phyloP scores from a whole-genome alignment of 257 asterid genomes.

The Solanum piurae region DNA sequence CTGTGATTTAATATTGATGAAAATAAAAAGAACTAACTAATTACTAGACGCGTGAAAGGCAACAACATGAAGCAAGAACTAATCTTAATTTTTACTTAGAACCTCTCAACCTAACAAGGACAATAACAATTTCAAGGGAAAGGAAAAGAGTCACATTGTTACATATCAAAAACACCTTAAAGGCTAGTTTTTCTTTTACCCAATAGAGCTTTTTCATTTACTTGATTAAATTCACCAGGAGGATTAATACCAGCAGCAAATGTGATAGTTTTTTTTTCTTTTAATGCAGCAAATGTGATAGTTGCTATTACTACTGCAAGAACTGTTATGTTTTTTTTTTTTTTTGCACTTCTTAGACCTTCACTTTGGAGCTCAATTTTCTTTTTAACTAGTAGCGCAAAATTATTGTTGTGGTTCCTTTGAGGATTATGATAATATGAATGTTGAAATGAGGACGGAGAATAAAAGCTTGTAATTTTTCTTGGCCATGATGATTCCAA shows the following conservation, averaged over 20 bases:
- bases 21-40: too few relatives aligned
- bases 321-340: conserved; percentile 1
- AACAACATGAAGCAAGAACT: too few relatives aligned
- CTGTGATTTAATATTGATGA: too few relatives aligned
- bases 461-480: not conserved
- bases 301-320: conserved; percentile 41
- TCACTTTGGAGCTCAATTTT: conserved; percentile 33
- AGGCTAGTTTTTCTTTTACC: conserved; percentile 13
- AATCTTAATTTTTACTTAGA: too few relatives aligned
- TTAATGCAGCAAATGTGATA: conserved; percentile 26
- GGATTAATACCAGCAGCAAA: conserved; percentile 47
- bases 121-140: conserved; percentile 33
- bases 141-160: conserved; percentile 36
- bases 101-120: conserved; percentile 19
- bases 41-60: too few relatives aligned
- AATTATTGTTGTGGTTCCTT: conserved; percentile 3
- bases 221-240: conserved; percentile 37
- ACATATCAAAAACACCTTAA: conserved; percentile 36
- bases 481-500: not conserved
- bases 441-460: conserved; percentile 1
- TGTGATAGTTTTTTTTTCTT: conserved; percentile 10
- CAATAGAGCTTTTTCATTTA: conserved; percentile 14
- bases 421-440: not conserved
- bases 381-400: conserved; percentile 6
- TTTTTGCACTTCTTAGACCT: conserved; percentile 31